Evolutionary conservation across 108 stramenopile genomes (phyloP), one percentile per base, ranked within the genome.

Genomic region (Cafeteria roenbergensis): DNA sequence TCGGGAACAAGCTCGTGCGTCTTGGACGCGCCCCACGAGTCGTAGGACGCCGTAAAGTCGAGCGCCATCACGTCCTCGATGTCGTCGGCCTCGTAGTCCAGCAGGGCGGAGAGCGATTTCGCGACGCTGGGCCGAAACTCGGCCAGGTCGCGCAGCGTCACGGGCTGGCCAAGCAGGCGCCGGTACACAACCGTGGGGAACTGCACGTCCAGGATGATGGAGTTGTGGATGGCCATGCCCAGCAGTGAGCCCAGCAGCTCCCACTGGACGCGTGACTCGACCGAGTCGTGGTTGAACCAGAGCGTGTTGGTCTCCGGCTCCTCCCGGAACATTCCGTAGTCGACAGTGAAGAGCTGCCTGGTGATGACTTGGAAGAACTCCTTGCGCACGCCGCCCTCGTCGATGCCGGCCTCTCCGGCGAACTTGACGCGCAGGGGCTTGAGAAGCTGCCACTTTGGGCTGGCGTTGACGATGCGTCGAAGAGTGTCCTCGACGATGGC

Each of bases 371-470:
- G 62, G 38, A 90, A 90, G 72, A 91, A 94, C 75, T 94, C 93
- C 67, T 90, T 90, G 0, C 88, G 85, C 1, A 92, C 90, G 12
- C 93, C 93, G 22, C 93, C 93, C 9, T 89, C 91, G 78, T 94
- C 93, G 27, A 94, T 66, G 57, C 90, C 93, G 28, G 87, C 87
- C 74, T 94, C 93, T n/a, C 86, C 89, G 58, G 85, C 78, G 70
- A 93, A 90, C 20, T 77, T 75, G 30, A 90, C 83, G 65, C 76
- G 66, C 0, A 93, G 73, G 25, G 77, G 78, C 60, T 88, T 88
- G 35, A 82, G 75, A 1, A 90, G 68, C 52, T 85, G 82, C 56
- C 71, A 71, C 27, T 56, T 37, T 25, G 24, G 27, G 24, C 26
- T 30, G 24, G 34, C 21, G 20, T 33, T 48, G 59, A 28, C 32